A percentile compares a stretch with the other conserved stretches of the same genome.
Conservation (phyloP, 2,329 filamentous ascomycete species). For the Diaporthe sp. region DNA sequence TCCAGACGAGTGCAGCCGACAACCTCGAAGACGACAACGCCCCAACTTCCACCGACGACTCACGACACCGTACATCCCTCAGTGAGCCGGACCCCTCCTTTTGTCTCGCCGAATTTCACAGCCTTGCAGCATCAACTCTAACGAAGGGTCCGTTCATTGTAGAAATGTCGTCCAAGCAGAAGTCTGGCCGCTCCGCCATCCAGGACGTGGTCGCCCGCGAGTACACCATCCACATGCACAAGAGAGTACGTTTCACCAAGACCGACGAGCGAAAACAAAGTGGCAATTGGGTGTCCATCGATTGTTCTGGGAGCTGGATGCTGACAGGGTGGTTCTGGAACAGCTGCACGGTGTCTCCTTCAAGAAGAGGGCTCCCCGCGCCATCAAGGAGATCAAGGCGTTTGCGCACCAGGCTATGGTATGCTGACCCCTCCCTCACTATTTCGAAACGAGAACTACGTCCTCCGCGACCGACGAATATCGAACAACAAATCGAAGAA, state of each 20-base stretch:
- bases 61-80: constrained; percentile 46
- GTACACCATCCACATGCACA: constrained; percentile 99
- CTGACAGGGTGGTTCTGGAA: constrained; percentile 51
- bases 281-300: constrained; percentile 50
- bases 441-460: constrained; percentile 24
- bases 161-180: constrained; percentile 78
- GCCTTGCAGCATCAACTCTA: constrained; percentile 45
- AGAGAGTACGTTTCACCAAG: constrained; percentile 82
- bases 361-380: constrained; percentile 99
- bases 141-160: constrained; percentile 49
- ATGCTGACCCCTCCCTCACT: constrained; percentile 60
- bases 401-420: constrained; percentile 98
- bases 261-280: constrained; percentile 3
- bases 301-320: constrained; percentile 43
- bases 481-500: background rate
- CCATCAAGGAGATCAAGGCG: constrained; percentile 99
- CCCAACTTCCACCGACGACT: constrained; percentile 45
- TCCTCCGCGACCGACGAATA: constrained; percentile 4
- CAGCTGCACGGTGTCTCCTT: constrained; percentile 97
- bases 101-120: constrained; percentile 2
- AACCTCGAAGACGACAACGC: constrained; percentile 36
- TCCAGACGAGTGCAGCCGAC: constrained; percentile 34
- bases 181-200: constrained; percentile 92
- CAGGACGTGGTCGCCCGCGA: constrained; percentile 99
- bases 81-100: constrained; percentile 39